Conservation (phyloP, 108 stramenopile genomes). For the Cyclostephanos tholiformis region DNA sequence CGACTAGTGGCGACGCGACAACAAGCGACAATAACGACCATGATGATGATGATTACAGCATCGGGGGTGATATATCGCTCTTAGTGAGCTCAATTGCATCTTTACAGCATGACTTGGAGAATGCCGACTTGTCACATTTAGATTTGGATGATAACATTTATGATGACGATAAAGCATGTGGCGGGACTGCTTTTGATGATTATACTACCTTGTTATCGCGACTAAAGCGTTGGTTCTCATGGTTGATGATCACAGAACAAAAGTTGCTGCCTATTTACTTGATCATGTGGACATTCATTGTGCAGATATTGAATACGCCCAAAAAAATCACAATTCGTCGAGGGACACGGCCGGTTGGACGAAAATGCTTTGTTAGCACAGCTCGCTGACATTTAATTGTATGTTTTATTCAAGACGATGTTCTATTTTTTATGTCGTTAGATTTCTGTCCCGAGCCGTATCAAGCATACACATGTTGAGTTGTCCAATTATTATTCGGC, state of each 20-base stretch:
- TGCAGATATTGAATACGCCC: slow-evolving; percentile 11
- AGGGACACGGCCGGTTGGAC: slow-evolving; percentile 1
- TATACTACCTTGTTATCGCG: slow-evolving; percentile 12
- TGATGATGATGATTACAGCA: slow-evolving; percentile 43
- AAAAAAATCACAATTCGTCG: slow-evolving; percentile 27
- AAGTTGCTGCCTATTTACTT: slow-evolving; percentile 23
- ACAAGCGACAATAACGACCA: not conserved
- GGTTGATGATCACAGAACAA: slow-evolving; percentile 29
- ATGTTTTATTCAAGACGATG: slow-evolving; percentile 10
- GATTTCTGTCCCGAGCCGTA: not conserved
- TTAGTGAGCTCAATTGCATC: slow-evolving; percentile 24
- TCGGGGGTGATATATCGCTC: slow-evolving; percentile 37
- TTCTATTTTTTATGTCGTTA: too few species aligned
- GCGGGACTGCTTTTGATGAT: slow-evolving; percentile 1
- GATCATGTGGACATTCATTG: slow-evolving; percentile 40
- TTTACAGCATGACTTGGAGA: slow-evolving; percentile 43
- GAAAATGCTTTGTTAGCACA: slow-evolving; percentile 13
- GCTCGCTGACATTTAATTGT: slow-evolving; percentile 31
- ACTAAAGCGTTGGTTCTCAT: slow-evolving; percentile 39
- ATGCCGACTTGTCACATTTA: slow-evolving; percentile 26
- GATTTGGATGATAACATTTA: slow-evolving; percentile 17
- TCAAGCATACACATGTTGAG: not conserved
- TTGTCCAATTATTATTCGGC: not conserved
- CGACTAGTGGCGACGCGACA: not conserved
- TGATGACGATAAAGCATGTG: slow-evolving; percentile 6